phyloP scores from a whole-genome alignment of 2,329 filamentous ascomycete species.

The Fulvia fulva region DNA sequence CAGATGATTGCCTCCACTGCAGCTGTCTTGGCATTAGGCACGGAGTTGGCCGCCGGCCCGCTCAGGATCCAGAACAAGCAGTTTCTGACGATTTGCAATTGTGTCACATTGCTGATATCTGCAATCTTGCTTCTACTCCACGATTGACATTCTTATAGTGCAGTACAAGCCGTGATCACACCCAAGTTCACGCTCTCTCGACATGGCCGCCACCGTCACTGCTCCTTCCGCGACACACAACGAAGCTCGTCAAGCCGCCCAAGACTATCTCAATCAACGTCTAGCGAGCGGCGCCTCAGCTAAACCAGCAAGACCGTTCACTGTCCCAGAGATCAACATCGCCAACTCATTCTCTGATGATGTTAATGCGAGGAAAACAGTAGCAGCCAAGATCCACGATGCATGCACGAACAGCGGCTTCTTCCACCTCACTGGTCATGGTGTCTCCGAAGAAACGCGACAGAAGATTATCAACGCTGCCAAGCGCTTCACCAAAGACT shows the following conservation, averaged over 20 bases:
- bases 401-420: conserved; percentile 40
- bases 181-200: not conserved
- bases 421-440: conserved; percentile 41
- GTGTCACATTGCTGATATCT: not conserved
- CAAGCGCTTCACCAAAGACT: conserved; percentile 35
- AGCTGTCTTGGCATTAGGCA: not conserved
- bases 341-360: conserved; percentile 34
- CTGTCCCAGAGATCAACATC: conserved; percentile 39
- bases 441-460: conserved; percentile 29
- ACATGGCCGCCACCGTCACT: conserved; percentile 9
- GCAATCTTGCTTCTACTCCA: not conserved
- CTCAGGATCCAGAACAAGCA: not conserved
- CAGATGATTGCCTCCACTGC: not conserved
- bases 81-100: not conserved
- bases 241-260: conserved; percentile 35
- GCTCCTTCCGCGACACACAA: conserved; percentile 19
- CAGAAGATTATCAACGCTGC: conserved; percentile 36
- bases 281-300: conserved; percentile 23
- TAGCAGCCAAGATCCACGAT: conserved; percentile 38
- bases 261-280: conserved; percentile 34
- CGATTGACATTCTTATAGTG: not conserved
- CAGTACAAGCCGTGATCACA: not conserved
- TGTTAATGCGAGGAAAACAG: conserved; percentile 31
- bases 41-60: not conserved
- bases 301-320: conserved; percentile 24